A percentile compares a stretch with the other conserved stretches of the same genome.
phyloP scores from a whole-genome alignment of 768 basidiomycete genomes.

The Mrakia gelida region DNA sequence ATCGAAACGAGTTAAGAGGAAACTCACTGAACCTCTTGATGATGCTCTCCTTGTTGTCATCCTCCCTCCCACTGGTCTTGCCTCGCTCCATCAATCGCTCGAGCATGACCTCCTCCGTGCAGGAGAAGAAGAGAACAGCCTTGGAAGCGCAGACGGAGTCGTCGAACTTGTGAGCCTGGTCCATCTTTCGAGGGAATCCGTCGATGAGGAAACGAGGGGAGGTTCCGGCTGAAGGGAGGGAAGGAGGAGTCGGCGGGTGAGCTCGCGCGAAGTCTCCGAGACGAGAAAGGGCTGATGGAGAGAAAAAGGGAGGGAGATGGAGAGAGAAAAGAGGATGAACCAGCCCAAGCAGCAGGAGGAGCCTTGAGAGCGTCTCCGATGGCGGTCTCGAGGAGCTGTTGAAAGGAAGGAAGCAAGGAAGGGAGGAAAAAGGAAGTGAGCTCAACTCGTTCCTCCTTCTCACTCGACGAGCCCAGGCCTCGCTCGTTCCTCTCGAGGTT shows the following conservation, averaged over 20 bases:
- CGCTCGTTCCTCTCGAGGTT: background rate
- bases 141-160: conserved; percentile 75
- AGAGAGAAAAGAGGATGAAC: conserved; percentile 24
- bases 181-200: conserved; percentile 98
- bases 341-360: conserved; percentile 36
- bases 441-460: background rate
- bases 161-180: conserved; percentile 90
- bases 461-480: background rate
- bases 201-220: conserved; percentile 78
- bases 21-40: conserved; percentile 88
- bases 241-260: background rate
- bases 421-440: background rate
- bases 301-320: conserved; percentile 17
- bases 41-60: conserved; percentile 92
- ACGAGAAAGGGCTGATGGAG: conserved; percentile 38
- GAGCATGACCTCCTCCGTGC: conserved; percentile 82
- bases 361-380: conserved; percentile 62
- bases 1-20: background rate
- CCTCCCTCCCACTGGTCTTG: conserved; percentile 90
- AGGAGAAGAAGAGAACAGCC: conserved; percentile 77
- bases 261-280: conserved; percentile 35
- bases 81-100: conserved; percentile 78
- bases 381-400: conserved; percentile 81
- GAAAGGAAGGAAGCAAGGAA: rapidly evolving
- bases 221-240: background rate